Base-by-base conservation (phyloP, 768 basidiomycete genomes). In the Termitomyces sp. region DNA sequence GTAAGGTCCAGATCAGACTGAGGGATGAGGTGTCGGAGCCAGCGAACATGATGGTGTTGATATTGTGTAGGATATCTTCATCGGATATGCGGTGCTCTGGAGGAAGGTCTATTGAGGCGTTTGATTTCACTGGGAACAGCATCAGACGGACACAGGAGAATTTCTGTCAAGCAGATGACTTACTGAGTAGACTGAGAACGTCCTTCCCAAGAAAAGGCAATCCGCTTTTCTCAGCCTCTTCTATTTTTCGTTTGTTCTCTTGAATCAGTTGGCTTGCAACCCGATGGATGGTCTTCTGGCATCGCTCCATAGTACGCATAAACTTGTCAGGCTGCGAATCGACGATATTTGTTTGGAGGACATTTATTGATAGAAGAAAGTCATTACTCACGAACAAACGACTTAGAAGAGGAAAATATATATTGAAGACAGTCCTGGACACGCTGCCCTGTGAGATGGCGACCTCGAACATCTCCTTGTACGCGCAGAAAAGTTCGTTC, bases 1-100 rank as follows among this genome's bases (percentile, higher is more conserved):
- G 73, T n/a, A 96, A 70, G 2, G 86, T 85, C 94, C 94, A 97
- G 0, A 90, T 91, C 41, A 95, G 71, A 5, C 86, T 80, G 27
- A 94, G 81, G 2, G 89, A 89, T 10, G 88, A 88, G 0, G 92
- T 91, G 64, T 95, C 92, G 17, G 93, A 91, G 3, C 94, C 94
- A 21, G 89, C 91, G 67, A 94, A 92, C 78, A 94, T 84, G 69
- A 95, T 89, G 0, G 92, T 94, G 62, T 89, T 91, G 69, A 94
- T 85, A 57, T 85, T 93, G 64, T 91, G 77, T 10, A 94, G 76
- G 48, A 95, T 86, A 64, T 96, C 94, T 27, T 89, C 84, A 64
- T 97, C 94, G 0, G 92, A 88, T 61, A 96, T 85, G 39, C 86
- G 81, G 59, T 88, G 83, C 49, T 88, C 84, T 0, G 75, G 74